Conservation (phyloP, 1,284 basidiomycete species). For the Stereum hirsutum region DNA sequence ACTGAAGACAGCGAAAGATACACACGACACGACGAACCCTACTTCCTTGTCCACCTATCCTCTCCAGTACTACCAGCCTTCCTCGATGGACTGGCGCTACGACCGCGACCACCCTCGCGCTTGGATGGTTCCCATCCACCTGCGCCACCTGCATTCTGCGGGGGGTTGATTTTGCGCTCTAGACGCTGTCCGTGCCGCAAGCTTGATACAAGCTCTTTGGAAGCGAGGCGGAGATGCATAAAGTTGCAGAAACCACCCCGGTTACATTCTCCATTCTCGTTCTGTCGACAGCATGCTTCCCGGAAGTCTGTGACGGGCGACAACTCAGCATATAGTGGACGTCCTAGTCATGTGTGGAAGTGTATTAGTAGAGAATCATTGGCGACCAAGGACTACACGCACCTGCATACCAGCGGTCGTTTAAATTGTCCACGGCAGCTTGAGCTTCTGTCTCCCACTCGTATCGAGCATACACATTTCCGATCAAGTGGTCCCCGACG, state of each 20-base stretch:
- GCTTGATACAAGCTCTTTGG: constrained; percentile 71
- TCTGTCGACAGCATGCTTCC: constrained; percentile 97
- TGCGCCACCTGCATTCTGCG: constrained; percentile 48
- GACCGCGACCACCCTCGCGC: constrained; percentile 49
- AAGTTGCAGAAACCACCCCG: constrained; percentile 98
- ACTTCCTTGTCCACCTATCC: constrained; percentile 53
- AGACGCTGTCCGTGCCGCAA: constrained; percentile 78
- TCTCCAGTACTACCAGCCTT: constrained; percentile 57
- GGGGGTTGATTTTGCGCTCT: constrained; percentile 69
- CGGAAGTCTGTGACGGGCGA: constrained; percentile 98
- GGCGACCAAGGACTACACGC: constrained; percentile 20
- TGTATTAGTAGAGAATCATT: background rate
- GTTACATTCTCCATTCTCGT: constrained; percentile 95
- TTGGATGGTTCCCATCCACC: constrained; percentile 76
- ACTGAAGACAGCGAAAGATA: too few relatives aligned
- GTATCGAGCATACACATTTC: constrained; percentile 97
- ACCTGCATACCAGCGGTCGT: constrained; percentile 98
- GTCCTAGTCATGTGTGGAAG: constrained; percentile 37
- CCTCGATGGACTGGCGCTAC: constrained; percentile 65
- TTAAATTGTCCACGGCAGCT: constrained; percentile 85
- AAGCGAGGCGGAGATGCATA: constrained; percentile 91
- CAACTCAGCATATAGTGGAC: constrained; percentile 96
- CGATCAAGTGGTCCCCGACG: constrained; percentile 97
- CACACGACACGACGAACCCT: too few relatives aligned
- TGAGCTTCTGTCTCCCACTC: constrained; percentile 99